Evolutionary conservation across 441 rosid genomes (phyloP).

Genomic region (Jatropha podagrica): DNA sequence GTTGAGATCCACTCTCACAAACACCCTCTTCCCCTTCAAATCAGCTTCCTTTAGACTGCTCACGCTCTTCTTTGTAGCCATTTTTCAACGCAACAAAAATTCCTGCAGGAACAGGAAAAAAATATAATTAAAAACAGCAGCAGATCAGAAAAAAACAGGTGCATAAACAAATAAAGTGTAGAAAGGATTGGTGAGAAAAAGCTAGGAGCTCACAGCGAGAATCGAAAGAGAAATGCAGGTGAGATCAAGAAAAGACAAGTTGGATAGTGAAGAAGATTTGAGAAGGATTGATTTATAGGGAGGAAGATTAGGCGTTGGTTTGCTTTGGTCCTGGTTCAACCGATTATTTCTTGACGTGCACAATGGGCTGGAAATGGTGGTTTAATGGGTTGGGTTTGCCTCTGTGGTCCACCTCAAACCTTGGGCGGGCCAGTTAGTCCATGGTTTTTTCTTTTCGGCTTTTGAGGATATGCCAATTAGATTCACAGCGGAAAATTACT

Average conservation of each 20-base stretch:
- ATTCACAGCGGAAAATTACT: too few species aligned
- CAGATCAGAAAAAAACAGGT: background rate
- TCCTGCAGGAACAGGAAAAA: constrained; percentile 8
- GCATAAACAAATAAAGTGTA: background rate
- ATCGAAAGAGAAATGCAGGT: background rate
- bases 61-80: constrained; percentile 92
- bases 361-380: constrained; percentile 4
- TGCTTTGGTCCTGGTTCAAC: background rate
- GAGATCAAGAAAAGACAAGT: background rate
- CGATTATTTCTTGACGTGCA: constrained; percentile 12
- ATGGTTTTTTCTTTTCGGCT: background rate
- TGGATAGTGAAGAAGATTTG: background rate
- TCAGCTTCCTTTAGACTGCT: constrained; percentile 66
- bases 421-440: background rate
- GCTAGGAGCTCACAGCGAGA: too few species aligned
- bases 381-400: background rate
- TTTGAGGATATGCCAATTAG: too few species aligned
- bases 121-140: background rate
- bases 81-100: constrained; percentile 20
- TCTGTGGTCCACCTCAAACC: background rate
- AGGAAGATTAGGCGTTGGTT: background rate
- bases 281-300: background rate
- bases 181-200: background rate
- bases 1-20: constrained; percentile 92
- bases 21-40: constrained; percentile 91